These are phyloP conservation scores for Penicillium paneum DNA, from an alignment of 2,329 filamentous ascomycete genomes.

Conservation along the genomic window DNA sequence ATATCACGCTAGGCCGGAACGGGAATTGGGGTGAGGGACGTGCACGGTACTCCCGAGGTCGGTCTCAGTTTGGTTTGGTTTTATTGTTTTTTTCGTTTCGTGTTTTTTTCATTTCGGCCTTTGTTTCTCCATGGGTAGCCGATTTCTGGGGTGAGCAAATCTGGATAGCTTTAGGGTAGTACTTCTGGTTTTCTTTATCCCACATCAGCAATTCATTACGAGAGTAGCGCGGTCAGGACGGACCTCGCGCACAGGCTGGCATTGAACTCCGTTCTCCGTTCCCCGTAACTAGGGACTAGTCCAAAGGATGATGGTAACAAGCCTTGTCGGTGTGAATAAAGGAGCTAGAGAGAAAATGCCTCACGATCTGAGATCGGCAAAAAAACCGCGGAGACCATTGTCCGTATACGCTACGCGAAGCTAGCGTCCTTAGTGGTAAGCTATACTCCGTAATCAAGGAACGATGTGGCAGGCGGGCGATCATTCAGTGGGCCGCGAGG, in stretches of 20 bases:
- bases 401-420: slow-evolving; percentile 1
- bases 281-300: no score
- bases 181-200: background rate
- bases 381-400: slow-evolving; percentile 15
- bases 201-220: no score
- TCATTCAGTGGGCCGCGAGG: slow-evolving; percentile 30
- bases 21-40: slow-evolving; percentile 1
- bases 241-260: no score
- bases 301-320: background rate
- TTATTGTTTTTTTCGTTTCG: no score
- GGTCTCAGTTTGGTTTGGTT: no score
- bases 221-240: no score
- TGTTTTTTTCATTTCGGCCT: background rate
- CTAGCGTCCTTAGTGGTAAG: background rate
- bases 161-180: slow-evolving; percentile 16
- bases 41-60: background rate
- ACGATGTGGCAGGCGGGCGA: slow-evolving; percentile 31
- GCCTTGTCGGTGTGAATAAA: slow-evolving; percentile 6
- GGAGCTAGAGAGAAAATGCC: slow-evolving; percentile 28
- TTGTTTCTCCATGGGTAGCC: slow-evolving; percentile 15
- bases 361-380: slow-evolving; percentile 34
- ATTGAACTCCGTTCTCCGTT: no score
- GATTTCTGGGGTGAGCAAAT: slow-evolving; percentile 20
- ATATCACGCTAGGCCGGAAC: slow-evolving; percentile 6
- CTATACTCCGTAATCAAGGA: slow-evolving; percentile 12